Evolutionary conservation across 2,329 filamentous ascomycete species (phyloP).

Genomic region (Rutstroemia sp.): DNA sequence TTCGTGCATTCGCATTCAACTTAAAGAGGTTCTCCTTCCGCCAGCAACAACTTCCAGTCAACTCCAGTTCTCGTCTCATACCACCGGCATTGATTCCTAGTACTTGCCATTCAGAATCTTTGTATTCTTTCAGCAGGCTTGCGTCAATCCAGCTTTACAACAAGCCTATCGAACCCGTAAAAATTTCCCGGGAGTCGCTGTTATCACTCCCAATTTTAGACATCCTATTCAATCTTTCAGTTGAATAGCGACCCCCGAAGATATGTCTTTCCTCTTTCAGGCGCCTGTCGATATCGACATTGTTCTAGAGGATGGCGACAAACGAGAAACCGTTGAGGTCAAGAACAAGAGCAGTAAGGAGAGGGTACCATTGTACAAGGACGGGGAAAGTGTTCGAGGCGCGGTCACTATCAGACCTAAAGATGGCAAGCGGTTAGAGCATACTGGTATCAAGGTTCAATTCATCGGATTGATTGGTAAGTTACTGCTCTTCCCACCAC

Average conservation of each 20-base stretch:
- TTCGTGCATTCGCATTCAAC: too few species aligned
- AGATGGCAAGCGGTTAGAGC: constrained; percentile 95
- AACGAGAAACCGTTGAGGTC: constrained; percentile 91
- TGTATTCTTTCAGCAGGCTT: too few species aligned
- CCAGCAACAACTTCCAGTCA: too few species aligned
- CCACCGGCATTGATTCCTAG: too few species aligned
- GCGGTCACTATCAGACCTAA: constrained; percentile 92
- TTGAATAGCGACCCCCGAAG: background rate
- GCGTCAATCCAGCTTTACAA: too few species aligned
- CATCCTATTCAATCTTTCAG: background rate
- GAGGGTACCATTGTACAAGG: constrained; percentile 93
- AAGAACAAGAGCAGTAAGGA: constrained; percentile 98
- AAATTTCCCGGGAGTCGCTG: too few species aligned
- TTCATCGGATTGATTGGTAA: constrained; percentile 97
- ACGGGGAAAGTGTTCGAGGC: constrained; percentile 96
- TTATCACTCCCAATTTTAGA: too few species aligned
- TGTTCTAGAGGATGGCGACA: constrained; percentile 90
- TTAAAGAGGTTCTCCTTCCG: too few species aligned
- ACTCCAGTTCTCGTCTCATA: too few species aligned
- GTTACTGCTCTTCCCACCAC: constrained; percentile 17
- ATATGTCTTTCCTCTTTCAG: constrained; percentile 96
- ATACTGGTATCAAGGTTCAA: constrained; percentile 98
- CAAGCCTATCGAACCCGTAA: too few species aligned
- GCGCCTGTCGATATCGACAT: constrained; percentile 98
- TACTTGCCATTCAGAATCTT: too few species aligned